Evolutionary conservation across 164 flowering plant genomes (phyloP).

Genomic region (Macadamia integrifolia): DNA sequence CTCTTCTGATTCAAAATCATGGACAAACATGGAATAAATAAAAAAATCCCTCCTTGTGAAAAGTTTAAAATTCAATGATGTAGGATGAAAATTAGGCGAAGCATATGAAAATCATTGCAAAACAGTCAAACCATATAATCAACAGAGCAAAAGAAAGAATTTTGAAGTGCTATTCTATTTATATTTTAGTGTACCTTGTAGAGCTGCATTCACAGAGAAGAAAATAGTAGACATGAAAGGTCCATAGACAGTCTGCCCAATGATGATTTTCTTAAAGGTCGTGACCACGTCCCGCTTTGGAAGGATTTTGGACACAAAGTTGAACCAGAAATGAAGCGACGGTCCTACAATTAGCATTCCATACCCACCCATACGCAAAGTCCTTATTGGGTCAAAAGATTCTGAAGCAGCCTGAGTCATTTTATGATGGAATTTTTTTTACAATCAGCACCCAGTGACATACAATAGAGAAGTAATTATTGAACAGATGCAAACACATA

Average conservation of each 20-base stretch:
- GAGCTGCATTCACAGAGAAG: slow-evolving; percentile 69
- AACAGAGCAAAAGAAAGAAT: no score
- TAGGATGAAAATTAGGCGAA: no score
- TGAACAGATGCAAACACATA: no score
- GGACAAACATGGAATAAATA: no score
- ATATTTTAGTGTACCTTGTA: slow-evolving; percentile 54
- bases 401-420: slow-evolving; percentile 37
- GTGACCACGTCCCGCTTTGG: slow-evolving; percentile 63
- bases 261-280: slow-evolving; percentile 69
- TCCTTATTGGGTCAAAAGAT: slow-evolving; percentile 60
- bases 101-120: no score
- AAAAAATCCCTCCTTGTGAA: no score
- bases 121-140: no score
- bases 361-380: slow-evolving; percentile 77
- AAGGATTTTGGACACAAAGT: slow-evolving; percentile 61
- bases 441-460: not conserved
- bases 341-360: slow-evolving; percentile 82
- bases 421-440: slow-evolving; percentile 36
- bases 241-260: slow-evolving; percentile 79
- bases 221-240: slow-evolving; percentile 65
- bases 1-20: no score
- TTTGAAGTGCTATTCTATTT: no score
- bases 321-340: slow-evolving; percentile 83
- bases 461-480: not conserved
- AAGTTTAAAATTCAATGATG: no score